Conservation (phyloP, 306 rosid species). For the Cucumis sativus region Cucumber_9930_V3 NC_026655.2:23453001-23453500, state of each 20-base stretch:
- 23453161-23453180: neutral
- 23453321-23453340: neutral
- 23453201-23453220: neutral
- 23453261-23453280: neutral
- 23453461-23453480: neutral
- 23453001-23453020: no score
- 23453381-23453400: neutral
- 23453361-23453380: neutral
- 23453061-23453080: no score
- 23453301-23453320: neutral
- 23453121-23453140: no score
- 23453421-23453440: neutral
- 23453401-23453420: neutral
- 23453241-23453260: neutral
- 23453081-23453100: no score
- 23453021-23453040: no score
- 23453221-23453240: neutral
- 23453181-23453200: neutral
- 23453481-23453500: slow-evolving; percentile 4
- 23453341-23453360: neutral
- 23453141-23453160: neutral
- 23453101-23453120: no score
- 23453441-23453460: neutral
- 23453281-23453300: neutral
- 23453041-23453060: no score